phyloP scores from a whole-genome alignment of 2,329 filamentous ascomycete species.

The Chrysosphaeria jannelii region DNA sequence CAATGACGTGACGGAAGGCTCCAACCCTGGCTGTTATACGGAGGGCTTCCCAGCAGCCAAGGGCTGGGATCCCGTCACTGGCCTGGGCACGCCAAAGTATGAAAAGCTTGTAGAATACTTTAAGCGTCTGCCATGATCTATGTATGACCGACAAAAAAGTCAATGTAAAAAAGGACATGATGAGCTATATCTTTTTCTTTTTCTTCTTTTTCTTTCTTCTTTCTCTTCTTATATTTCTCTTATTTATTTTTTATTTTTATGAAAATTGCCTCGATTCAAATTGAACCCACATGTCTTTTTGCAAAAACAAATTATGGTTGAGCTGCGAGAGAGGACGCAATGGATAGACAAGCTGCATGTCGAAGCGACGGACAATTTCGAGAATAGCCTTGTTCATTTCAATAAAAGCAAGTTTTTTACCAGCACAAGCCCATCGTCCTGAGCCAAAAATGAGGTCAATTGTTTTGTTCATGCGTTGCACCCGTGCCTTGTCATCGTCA shows the following conservation, averaged over 20 bases:
- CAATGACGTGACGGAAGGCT: conserved; percentile 7
- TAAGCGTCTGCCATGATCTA: conserved; percentile 2
- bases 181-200: background rate
- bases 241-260: background rate
- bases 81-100: conserved; percentile 5
- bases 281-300: conserved; percentile 7
- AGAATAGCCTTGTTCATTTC: conserved; percentile 11
- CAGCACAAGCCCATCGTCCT: conserved; percentile 12
- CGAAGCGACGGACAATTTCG: conserved; percentile 6
- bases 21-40: conserved; percentile 9
- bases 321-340: conserved; percentile 4
- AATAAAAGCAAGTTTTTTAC: conserved; percentile 13
- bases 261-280: no score
- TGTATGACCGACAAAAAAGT: no score
- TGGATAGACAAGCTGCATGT: conserved; percentile 7
- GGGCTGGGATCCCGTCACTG: conserved; percentile 7
- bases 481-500: background rate
- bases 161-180: background rate
- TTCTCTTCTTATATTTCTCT: conserved; percentile 1
- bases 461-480: conserved; percentile 6
- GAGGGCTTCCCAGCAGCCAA: conserved; percentile 7
- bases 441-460: conserved; percentile 12
- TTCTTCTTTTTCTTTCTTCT: background rate
- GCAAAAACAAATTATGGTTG: conserved; percentile 7
- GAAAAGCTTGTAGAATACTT: conserved; percentile 5